Conservation (phyloP, 2,329 filamentous ascomycete genomes). For the Magnaporthiopsis incrustans region DNA sequence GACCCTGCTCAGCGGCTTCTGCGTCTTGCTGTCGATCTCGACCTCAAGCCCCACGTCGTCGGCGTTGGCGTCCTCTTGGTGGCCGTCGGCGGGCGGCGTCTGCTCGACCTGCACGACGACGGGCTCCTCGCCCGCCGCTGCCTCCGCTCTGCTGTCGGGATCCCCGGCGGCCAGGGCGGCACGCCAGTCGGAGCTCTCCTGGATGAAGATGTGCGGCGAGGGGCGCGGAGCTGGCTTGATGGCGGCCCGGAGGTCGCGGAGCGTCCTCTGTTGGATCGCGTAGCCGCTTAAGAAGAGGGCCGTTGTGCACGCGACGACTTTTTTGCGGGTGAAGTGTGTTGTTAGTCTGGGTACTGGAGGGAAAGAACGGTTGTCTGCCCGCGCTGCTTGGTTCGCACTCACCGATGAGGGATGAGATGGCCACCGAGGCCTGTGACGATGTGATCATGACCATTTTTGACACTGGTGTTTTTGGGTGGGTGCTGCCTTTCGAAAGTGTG, state of each 20-base stretch:
- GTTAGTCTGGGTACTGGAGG: no score
- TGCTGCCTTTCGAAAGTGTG: not conserved
- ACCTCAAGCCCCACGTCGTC: conserved; percentile 23
- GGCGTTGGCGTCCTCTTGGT: not conserved
- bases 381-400: conserved; percentile 20
- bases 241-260: conserved; percentile 66
- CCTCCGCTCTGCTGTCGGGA: conserved; percentile 1
- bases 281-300: conserved; percentile 86
- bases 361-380: no score
- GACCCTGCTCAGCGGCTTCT: conserved; percentile 41
- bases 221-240: conserved; percentile 47
- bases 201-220: conserved; percentile 38
- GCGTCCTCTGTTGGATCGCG: conserved; percentile 76
- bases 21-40: conserved; percentile 27
- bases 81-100: not conserved
- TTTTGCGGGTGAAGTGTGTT: not conserved
- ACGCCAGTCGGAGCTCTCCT: conserved; percentile 2
- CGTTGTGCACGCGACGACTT: conserved; percentile 69
- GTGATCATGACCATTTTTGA: conserved; percentile 47
- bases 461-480: not conserved
- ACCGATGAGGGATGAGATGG: conserved; percentile 58
- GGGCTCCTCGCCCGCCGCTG: not conserved
- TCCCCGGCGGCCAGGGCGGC: conserved; percentile 1
- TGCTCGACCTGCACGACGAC: conserved; percentile 8
- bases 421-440: conserved; percentile 61